phyloP scores from a whole-genome alignment of 306 rosid species.

The Ammopiptanthus mongolicus region DNA sequence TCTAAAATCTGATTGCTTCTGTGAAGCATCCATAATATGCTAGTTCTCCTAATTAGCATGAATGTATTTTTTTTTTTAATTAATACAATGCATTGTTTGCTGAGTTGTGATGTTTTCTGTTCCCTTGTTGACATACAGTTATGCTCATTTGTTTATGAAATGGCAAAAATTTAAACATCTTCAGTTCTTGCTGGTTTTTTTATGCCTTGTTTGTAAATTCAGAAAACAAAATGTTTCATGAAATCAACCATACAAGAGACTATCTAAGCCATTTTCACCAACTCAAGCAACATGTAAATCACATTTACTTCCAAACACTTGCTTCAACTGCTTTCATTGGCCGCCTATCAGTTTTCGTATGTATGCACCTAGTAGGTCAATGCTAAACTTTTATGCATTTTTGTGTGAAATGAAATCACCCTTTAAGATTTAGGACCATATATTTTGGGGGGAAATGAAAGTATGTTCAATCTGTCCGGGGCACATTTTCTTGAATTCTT shows the following conservation, averaged over 20 bases:
- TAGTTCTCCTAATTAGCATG: not conserved
- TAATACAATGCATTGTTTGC: not conserved
- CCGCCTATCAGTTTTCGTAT: not conserved
- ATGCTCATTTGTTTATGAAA: not conserved
- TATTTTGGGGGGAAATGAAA: not conserved
- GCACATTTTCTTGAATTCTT: slow-evolving; percentile 13
- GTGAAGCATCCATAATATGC: not conserved
- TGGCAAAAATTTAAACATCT: not conserved
- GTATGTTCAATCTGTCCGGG: not conserved
- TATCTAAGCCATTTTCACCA: not conserved
- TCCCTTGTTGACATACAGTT: not conserved
- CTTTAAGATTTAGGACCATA: not conserved
- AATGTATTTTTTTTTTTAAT: not conserved
- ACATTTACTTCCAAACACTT: not conserved
- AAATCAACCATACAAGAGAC: not conserved
- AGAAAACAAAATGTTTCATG: not conserved
- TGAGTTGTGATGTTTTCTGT: not conserved
- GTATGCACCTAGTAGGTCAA: not conserved
- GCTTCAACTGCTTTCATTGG: not conserved
- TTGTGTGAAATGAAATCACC: not conserved
- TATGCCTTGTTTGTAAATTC: not conserved
- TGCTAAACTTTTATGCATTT: not conserved
- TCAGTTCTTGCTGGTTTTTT: slow-evolving; percentile 7
- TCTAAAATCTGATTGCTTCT: not conserved
- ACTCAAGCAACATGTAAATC: not conserved